Evolutionary conservation across 2,329 filamentous ascomycete species (phyloP), one percentile per base, ranked within the genome.

Genomic region (Pochonia chlamydosporia): DNA sequence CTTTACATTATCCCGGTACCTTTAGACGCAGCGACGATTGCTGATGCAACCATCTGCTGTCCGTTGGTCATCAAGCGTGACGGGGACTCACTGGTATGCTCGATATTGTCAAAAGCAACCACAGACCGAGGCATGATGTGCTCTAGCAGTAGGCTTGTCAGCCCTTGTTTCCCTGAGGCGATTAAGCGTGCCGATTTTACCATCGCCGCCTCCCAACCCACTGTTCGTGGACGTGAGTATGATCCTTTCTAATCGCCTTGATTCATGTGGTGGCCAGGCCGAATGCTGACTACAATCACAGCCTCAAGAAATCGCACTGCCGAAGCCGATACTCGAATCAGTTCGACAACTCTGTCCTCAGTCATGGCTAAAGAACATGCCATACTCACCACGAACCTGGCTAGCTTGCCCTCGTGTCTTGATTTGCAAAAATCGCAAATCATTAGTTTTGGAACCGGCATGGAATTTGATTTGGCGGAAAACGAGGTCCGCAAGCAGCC

Each of bases 1-100:
- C 39, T 54, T 2, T 54, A 50, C 41, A 52, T 54, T 23, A 47
- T 54, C 28, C 52, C 52, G 14, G 52, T 54, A n/a, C 52, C 52
- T 13, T 40, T 54, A 48, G 52, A 54, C 33, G 46, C 48, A 24
- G 52, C 52, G 23, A 54, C 52, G 6, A 50, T 54, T 36, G 50
- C 50, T 44, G 43, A 54, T 23, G 52, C 52, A 11, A 52, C 48
- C 8, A 47, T 54, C 21, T 54, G 52, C 43, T 52, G 50, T 24
- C 52, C 52, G 1, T 31, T 54, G 23, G 52, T 52, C n/a, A 49
- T 54, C 20, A 52, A 49, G 21, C 43, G 48, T 9, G 46, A 52
- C 24, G 35, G 42, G 33, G 48, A 51, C 31, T 49, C 43, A 2
- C 40, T 54, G 14, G 25, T 52, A 4, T 54, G 50, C 24, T 54